Evolutionary conservation across 192 early-diverging fungal species (phyloP).

Genomic region (Chytriomyces hyalinus): DNA sequence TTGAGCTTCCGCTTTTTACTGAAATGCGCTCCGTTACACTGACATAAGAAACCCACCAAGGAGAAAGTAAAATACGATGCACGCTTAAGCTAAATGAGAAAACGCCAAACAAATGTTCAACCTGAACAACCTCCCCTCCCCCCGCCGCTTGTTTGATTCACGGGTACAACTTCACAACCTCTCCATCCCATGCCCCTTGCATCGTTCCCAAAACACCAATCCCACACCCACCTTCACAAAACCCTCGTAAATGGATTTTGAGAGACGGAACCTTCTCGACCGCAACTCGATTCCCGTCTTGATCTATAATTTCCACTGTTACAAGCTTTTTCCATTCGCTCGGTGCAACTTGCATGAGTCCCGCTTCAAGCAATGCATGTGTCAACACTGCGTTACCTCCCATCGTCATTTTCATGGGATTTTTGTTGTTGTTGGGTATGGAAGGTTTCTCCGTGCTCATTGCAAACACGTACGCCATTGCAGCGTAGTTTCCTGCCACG

Average conservation of each 20-base stretch:
- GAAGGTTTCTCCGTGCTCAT: background rate
- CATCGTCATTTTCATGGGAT: background rate
- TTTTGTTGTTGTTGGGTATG: background rate
- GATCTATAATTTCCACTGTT: background rate
- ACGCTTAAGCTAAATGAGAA: too few relatives aligned
- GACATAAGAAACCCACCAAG: too few relatives aligned
- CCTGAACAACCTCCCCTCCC: too few relatives aligned
- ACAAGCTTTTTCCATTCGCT: background rate
- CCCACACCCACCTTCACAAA: background rate
- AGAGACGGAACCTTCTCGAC: background rate
- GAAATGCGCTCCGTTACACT: too few relatives aligned
- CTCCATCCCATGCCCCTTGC: too few relatives aligned
- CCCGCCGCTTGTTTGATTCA: too few relatives aligned
- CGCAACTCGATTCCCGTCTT: background rate
- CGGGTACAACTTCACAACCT: too few relatives aligned
- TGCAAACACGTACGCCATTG: background rate
- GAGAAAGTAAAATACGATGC: too few relatives aligned
- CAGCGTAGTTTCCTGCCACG: background rate
- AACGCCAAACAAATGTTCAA: too few relatives aligned
- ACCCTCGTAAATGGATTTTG: slow-evolving; percentile 9
- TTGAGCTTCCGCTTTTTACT: too few relatives aligned
- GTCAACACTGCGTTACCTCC: slow-evolving; percentile 14
- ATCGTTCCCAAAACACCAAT: background rate
- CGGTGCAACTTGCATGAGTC: background rate
- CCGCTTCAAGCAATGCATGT: background rate